phyloP scores from a whole-genome alignment of 169 alveolate genomes.

The Eimeria necatrix region DNA sequence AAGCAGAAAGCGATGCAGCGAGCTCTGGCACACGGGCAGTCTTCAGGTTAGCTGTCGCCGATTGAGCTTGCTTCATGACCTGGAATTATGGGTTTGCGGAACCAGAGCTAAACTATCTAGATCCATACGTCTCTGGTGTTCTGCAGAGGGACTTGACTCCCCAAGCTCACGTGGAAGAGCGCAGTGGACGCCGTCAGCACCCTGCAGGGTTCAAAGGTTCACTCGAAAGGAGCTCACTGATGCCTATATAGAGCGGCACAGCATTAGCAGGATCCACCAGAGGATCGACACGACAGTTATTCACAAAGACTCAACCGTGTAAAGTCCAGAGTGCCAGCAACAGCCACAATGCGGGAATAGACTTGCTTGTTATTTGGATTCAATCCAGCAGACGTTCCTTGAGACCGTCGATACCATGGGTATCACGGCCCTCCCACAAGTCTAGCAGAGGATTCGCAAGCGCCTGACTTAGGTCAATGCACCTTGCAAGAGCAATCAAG shows the following conservation, averaged over 20 bases:
- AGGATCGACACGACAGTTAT: no score
- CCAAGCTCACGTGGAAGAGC: neutral
- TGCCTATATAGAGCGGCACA: conserved; percentile 18
- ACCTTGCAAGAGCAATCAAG: no score
- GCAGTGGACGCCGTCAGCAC: conserved; percentile 30
- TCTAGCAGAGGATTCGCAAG: no score
- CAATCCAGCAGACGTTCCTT: no score
- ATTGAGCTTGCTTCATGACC: neutral
- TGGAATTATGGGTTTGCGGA: neutral
- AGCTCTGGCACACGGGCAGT: conserved; percentile 52
- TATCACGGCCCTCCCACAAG: no score
- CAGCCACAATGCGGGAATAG: no score
- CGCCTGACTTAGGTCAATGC: no score
- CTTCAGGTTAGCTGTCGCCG: conserved; percentile 39
- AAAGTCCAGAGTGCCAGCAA: no score
- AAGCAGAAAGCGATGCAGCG: conserved; percentile 51
- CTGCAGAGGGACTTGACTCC: conserved; percentile 60
- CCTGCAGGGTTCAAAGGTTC: conserved; percentile 30
- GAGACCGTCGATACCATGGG: no score
- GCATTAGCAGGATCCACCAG: no score
- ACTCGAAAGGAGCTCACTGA: conserved; percentile 47
- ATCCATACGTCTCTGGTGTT: neutral
- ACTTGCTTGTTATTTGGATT: no score
- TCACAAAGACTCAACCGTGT: no score
- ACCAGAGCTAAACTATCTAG: neutral